A percentile compares a stretch with the other conserved stretches of the same genome.
Evolutionary conservation across 2,329 filamentous ascomycete species (phyloP).

Genomic region (Neocatenulostroma microsporum): DNA sequence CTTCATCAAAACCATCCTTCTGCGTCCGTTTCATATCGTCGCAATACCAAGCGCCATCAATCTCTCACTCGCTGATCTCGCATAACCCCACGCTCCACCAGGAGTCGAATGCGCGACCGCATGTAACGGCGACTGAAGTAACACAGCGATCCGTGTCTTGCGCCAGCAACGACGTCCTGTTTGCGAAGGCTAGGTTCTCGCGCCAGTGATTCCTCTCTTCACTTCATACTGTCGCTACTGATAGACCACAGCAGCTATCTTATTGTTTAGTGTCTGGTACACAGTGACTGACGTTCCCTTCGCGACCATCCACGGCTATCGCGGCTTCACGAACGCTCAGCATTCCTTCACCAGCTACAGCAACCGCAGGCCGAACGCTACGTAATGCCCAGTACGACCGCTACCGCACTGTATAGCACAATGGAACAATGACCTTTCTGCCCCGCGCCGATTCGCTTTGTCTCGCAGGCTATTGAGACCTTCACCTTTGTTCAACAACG

Average conservation of each 20-base stretch:
- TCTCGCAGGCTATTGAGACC: background rate
- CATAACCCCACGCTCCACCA: background rate
- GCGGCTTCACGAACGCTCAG: too few species aligned
- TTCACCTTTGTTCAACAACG: background rate
- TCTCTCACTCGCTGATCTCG: constrained; percentile 6
- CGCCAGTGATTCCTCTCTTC: background rate
- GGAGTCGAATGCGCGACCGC: background rate
- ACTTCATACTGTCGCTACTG: background rate
- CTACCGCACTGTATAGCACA: too few species aligned
- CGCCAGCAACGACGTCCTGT: background rate
- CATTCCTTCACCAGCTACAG: too few species aligned
- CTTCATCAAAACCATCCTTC: too few species aligned
- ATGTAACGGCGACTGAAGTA: background rate
- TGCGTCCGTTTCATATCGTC: constrained; percentile 6
- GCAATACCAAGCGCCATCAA: background rate
- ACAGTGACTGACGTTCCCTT: background rate
- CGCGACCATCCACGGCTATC: background rate
- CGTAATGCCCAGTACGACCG: too few species aligned
- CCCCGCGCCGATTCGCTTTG: background rate
- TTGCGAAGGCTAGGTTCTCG: background rate
- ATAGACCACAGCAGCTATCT: background rate
- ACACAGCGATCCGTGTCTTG: background rate
- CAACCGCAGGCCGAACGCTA: too few species aligned
- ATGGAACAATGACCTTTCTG: background rate
- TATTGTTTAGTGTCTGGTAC: constrained; percentile 6